Percentiles rank a stretch among this genome's conserved stretches.
These are phyloP conservation scores for Hypoxylon fuscum DNA, from an alignment of 495 filamentous ascomycete genomes.

Conservation along the genomic window DNA sequence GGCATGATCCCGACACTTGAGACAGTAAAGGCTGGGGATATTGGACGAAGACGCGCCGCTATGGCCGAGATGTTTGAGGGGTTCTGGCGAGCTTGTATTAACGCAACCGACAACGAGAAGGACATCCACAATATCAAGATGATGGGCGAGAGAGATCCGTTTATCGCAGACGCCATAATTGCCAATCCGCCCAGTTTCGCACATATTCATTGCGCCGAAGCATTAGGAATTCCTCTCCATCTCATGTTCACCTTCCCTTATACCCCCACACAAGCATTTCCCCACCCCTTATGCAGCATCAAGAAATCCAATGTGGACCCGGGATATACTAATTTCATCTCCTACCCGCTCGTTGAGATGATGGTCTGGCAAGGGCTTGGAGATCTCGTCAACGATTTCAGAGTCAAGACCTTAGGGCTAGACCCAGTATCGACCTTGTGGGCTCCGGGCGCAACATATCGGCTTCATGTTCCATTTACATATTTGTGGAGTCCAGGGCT, in stretches of 20 bases:
- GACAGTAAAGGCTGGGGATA: conserved; percentile 71
- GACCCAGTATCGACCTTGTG: conserved; percentile 70
- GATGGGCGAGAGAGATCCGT: conserved; percentile 62
- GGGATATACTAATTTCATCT: conserved; percentile 72
- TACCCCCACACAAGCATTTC: conserved; percentile 70
- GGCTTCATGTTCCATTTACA: conserved; percentile 69
- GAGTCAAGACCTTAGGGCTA: conserved; percentile 65
- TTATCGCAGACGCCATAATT: conserved; percentile 78
- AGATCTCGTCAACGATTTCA: conserved; percentile 72
- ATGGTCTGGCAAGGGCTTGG: conserved; percentile 72
- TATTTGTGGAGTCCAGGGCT: conserved; percentile 74
- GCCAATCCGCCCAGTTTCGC: conserved; percentile 74
- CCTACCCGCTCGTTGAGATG: conserved; percentile 76
- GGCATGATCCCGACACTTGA: conserved; percentile 73
- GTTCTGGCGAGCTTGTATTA: conserved; percentile 69
- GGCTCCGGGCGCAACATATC: conserved; percentile 69
- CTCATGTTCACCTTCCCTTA: conserved; percentile 74
- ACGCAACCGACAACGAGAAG: conserved; percentile 63
- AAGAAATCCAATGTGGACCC: conserved; percentile 66
- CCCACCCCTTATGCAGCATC: conserved; percentile 76
- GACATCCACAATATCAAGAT: conserved; percentile 61
- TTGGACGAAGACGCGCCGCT: conserved; percentile 64
- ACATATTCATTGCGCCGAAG: conserved; percentile 72
- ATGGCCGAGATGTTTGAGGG: conserved; percentile 71
- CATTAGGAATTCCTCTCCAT: conserved; percentile 70